Conservation (phyloP, 768 basidiomycete species). For the Suillus alpinus region DNA sequence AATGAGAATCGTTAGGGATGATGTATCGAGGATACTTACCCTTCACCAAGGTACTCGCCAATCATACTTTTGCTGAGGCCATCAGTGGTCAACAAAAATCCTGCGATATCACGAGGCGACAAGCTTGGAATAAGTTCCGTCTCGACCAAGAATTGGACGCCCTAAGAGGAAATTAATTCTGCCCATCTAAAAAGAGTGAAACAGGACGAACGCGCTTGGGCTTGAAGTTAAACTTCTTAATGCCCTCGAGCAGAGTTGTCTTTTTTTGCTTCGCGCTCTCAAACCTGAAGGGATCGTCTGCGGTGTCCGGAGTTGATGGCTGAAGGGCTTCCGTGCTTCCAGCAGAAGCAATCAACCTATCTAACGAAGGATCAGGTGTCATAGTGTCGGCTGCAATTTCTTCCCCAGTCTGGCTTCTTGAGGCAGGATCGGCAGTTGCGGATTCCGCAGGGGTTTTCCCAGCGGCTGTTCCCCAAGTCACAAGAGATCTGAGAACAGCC, state of each 20-base stretch:
- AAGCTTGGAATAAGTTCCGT: slow-evolving; percentile 79
- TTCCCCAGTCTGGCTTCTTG: slow-evolving; percentile 49
- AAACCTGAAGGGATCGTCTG: slow-evolving; percentile 90
- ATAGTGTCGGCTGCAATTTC: slow-evolving; percentile 51
- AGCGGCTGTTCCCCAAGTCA: slow-evolving; percentile 79
- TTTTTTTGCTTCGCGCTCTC: slow-evolving; percentile 97
- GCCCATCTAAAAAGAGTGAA: neutral
- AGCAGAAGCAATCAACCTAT: slow-evolving; percentile 47
- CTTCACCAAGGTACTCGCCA: slow-evolving; percentile 97
- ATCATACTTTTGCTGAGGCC: slow-evolving; percentile 95
- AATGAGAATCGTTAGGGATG: neutral
- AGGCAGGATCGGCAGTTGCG: slow-evolving; percentile 40
- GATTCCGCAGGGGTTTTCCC: slow-evolving; percentile 30
- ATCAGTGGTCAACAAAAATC: slow-evolving; percentile 83
- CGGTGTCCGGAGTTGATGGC: slow-evolving; percentile 71
- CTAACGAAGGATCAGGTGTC: slow-evolving; percentile 55
- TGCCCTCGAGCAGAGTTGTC: slow-evolving; percentile 89
- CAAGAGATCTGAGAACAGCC: slow-evolving; percentile 83
- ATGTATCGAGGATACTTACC: slow-evolving; percentile 48
- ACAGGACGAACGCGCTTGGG: slow-evolving; percentile 77
- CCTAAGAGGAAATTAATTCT: slow-evolving; percentile 43
- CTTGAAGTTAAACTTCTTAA: slow-evolving; percentile 98
- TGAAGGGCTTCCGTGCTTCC: slow-evolving; percentile 56
- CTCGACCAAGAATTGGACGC: slow-evolving; percentile 85
- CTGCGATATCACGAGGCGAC: slow-evolving; percentile 74